Conservation (phyloP, 2,329 filamentous ascomycete species). For the Exophiala sideris region DNA sequence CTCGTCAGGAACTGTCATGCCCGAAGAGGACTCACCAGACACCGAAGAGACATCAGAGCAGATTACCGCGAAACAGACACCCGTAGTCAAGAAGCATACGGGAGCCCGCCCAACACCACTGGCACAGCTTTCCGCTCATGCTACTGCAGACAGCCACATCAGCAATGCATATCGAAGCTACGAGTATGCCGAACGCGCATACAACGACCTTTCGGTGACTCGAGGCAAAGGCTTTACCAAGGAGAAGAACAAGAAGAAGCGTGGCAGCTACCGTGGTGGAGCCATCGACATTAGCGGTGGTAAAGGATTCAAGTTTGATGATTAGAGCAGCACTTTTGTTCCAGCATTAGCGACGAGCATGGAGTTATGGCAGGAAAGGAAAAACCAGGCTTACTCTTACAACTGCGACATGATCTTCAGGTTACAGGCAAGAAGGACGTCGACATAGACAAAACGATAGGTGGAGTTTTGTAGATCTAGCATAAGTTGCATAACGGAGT, state of each 20-base stretch:
- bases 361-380: no score
- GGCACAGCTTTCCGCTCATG: slow-evolving; percentile 67
- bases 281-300: slow-evolving; percentile 76
- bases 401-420: no score
- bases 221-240: slow-evolving; percentile 98
- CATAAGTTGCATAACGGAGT: no score
- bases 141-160: slow-evolving; percentile 65
- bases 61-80: background rate
- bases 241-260: slow-evolving; percentile 99
- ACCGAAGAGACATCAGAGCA: slow-evolving; percentile 30
- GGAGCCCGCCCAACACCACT: slow-evolving; percentile 67
- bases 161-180: slow-evolving; percentile 82
- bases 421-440: no score
- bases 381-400: no score
- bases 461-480: no score
- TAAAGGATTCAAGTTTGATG: slow-evolving; percentile 92
- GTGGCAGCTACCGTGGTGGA: slow-evolving; percentile 85
- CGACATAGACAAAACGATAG: no score
- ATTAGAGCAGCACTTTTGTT: slow-evolving; percentile 45
- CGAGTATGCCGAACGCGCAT: slow-evolving; percentile 83
- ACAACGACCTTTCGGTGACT: slow-evolving; percentile 83
- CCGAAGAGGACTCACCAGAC: slow-evolving; percentile 12
- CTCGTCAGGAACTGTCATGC: slow-evolving; percentile 25
- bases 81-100: slow-evolving; percentile 34
- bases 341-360: no score